phyloP scores from a whole-genome alignment of 2,329 filamentous ascomycete genomes.

The Neofusicoccum sp. region DNA sequence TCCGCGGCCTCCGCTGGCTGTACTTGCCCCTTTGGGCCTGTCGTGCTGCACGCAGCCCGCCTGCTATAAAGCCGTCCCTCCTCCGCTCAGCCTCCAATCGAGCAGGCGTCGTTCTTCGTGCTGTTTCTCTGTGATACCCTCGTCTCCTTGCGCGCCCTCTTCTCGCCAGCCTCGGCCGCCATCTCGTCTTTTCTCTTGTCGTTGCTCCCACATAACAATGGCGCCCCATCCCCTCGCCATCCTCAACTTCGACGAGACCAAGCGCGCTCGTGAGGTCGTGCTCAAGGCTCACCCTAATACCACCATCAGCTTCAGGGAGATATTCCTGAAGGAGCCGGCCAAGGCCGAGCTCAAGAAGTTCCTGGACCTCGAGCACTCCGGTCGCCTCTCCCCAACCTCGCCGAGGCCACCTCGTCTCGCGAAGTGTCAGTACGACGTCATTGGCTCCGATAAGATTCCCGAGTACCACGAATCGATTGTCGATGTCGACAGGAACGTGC shows the following conservation, averaged over 20 bases:
- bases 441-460: conserved; percentile 51
- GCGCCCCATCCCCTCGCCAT: conserved; percentile 55
- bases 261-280: conserved; percentile 50
- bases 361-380: conserved; percentile 48
- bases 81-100: background rate
- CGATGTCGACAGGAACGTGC: conserved; percentile 44
- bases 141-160: background rate
- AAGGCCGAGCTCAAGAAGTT: conserved; percentile 50
- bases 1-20: conserved; percentile 8
- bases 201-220: conserved; percentile 23
- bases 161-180: background rate
- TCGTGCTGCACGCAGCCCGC: background rate
- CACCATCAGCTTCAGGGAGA: conserved; percentile 49
- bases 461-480: conserved; percentile 57
- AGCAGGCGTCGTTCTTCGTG: background rate
- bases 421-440: conserved; percentile 56
- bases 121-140: conserved; percentile 8
- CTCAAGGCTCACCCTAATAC: conserved; percentile 38
- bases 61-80: background rate
- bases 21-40: background rate
- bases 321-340: conserved; percentile 51
- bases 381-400: conserved; percentile 37
- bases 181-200: background rate
- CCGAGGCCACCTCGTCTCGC: conserved; percentile 51
- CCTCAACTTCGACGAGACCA: conserved; percentile 56